Percentiles rank a stretch among this genome's conserved stretches.
Evolutionary conservation across 768 basidiomycete genomes (phyloP).

Genomic region (Lentinula sp.): DNA sequence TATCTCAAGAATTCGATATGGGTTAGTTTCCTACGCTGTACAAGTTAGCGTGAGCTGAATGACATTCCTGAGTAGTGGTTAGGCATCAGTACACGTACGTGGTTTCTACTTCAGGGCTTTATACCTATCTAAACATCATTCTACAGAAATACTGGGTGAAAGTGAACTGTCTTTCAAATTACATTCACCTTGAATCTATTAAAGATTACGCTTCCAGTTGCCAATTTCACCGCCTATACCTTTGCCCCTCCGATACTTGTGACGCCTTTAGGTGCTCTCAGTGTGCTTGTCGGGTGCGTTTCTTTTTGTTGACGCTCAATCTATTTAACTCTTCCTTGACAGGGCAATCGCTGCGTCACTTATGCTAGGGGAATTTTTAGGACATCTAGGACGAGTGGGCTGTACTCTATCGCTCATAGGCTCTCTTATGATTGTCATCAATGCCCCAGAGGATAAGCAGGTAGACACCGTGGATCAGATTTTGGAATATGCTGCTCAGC

Average conservation of each 20-base stretch:
- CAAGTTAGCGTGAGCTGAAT: not conserved
- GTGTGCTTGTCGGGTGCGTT: slow-evolving; percentile 90
- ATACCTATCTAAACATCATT: not conserved
- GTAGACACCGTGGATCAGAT: slow-evolving; percentile 93
- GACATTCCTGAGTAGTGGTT: slow-evolving; percentile 47
- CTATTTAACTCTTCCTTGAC: slow-evolving; percentile 2
- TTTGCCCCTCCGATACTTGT: slow-evolving; percentile 98
- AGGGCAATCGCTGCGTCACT: slow-evolving; percentile 94
- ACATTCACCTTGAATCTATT: not conserved
- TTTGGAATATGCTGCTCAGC: slow-evolving; percentile 83
- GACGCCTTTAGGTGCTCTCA: slow-evolving; percentile 93
- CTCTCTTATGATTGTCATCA: slow-evolving; percentile 89
- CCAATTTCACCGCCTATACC: slow-evolving; percentile 93
- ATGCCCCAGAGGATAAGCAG: slow-evolving; percentile 94
- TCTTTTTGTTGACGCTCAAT: not conserved
- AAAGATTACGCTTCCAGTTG: slow-evolving; percentile 36
- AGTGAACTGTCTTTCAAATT: slow-evolving; percentile 33
- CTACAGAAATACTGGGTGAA: slow-evolving; percentile 87
- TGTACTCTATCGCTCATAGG: slow-evolving; percentile 82
- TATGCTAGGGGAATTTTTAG: slow-evolving; percentile 87
- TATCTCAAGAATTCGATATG: slow-evolving; percentile 91
- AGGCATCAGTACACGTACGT: slow-evolving; percentile 84
- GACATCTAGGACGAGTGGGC: slow-evolving; percentile 84
- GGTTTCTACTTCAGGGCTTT: not conserved
- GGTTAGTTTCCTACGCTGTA: slow-evolving; percentile 20